These are phyloP conservation scores for Kodamaea kakaduensis DNA, from an alignment of 805 yeast genomes.

Conservation along the genomic window DNA sequence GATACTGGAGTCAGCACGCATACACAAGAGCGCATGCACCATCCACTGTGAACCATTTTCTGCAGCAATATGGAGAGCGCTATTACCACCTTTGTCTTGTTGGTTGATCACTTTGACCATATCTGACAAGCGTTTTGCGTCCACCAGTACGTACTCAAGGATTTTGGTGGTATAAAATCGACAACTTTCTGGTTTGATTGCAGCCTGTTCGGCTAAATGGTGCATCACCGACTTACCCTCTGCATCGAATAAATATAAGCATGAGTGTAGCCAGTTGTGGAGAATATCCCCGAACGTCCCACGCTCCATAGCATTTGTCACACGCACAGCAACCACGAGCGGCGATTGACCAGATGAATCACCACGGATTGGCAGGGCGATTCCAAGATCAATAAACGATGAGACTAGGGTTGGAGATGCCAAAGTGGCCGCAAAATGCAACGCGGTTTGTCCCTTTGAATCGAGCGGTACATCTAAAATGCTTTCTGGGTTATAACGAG, in stretches of 20 bases:
- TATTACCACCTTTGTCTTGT: constrained; percentile 35
- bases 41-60: constrained; percentile 39
- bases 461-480: constrained; percentile 36
- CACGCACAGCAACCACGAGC: constrained; percentile 71
- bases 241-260: constrained; percentile 43
- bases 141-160: constrained; percentile 28
- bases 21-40: constrained; percentile 29
- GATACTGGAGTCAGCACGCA: constrained; percentile 52
- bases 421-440: constrained; percentile 41
- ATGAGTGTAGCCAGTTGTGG: constrained; percentile 64
- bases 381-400: constrained; percentile 30
- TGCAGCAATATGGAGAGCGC: constrained; percentile 39
- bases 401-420: constrained; percentile 35
- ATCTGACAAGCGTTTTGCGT: constrained; percentile 18
- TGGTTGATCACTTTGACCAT: constrained; percentile 27
- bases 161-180: constrained; percentile 34
- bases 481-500: constrained; percentile 12
- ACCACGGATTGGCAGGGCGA: constrained; percentile 39
- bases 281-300: constrained; percentile 69
- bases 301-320: constrained; percentile 76
- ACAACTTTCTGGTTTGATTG: constrained; percentile 30
- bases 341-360: constrained; percentile 37
- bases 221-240: constrained; percentile 80
- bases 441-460: constrained; percentile 37
- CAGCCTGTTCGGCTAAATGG: constrained; percentile 59